Evolutionary conservation across 1,139 yeast genomes (phyloP).

Genomic region (Pichia terricola): DNA sequence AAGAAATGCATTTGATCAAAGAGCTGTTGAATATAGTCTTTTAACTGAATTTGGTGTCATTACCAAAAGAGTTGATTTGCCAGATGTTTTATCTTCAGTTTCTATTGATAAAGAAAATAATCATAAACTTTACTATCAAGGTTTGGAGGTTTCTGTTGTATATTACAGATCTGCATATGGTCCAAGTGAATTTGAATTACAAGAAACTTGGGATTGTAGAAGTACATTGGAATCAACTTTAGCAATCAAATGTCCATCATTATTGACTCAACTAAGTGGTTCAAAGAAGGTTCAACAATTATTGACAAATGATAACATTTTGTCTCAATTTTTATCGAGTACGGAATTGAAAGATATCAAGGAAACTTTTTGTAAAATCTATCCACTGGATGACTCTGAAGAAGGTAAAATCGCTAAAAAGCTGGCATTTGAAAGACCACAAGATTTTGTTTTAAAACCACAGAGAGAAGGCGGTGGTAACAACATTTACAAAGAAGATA

Average conservation of each 20-base stretch:
- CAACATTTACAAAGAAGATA: slow-evolving; percentile 76
- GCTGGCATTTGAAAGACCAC: slow-evolving; percentile 60
- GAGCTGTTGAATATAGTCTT: slow-evolving; percentile 67
- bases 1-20: slow-evolving; percentile 84
- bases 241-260: slow-evolving; percentile 87
- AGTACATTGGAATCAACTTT: slow-evolving; percentile 56
- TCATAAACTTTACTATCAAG: slow-evolving; percentile 39
- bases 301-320: slow-evolving; percentile 44
- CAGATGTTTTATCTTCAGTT: slow-evolving; percentile 42
- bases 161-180: slow-evolving; percentile 86
- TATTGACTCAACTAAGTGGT: slow-evolving; percentile 84
- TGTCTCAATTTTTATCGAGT: slow-evolving; percentile 39
- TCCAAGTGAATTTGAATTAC: slow-evolving; percentile 45
- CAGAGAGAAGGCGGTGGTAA: slow-evolving; percentile 97
- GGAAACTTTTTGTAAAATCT: slow-evolving; percentile 72
- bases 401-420: slow-evolving; percentile 57
- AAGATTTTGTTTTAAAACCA: slow-evolving; percentile 77
- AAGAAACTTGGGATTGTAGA: slow-evolving; percentile 68
- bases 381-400: slow-evolving; percentile 69
- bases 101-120: slow-evolving; percentile 29
- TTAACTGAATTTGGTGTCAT: slow-evolving; percentile 46
- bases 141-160: slow-evolving; percentile 74
- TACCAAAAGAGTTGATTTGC: slow-evolving; percentile 58
- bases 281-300: slow-evolving; percentile 89
- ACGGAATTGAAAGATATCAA: slow-evolving; percentile 25